Base-by-base conservation (phyloP, 139 green algal species). In the Gonium pectorale region DNA sequence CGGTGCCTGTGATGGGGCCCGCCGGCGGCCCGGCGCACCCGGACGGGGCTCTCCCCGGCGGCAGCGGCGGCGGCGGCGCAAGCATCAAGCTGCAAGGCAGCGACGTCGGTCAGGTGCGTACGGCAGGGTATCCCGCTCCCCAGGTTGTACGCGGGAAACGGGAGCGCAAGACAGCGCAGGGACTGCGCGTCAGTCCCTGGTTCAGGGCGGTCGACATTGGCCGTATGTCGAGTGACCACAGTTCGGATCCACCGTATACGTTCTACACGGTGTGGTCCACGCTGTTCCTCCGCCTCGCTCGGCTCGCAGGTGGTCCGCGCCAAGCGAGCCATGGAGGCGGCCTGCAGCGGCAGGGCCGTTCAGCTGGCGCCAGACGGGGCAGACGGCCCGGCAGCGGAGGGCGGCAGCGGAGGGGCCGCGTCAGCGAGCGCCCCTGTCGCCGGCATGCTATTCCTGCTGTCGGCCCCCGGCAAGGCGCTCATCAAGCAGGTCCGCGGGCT, bases 371-470 rank as follows among this genome's bases (percentile, higher is more conserved):
- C 15, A 3, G 59, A 37, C 29, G 17, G 29, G 59, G 27, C 4
- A 7, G 59, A 6, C 59, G 59, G 59, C 59, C 29, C 27, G 22
- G 27, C 59, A 19, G 59, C 59, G 6, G 59, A 8, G 17, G 59
- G 59, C 27, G 22, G 59, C 27, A 21, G 27, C 27, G 7, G 29
- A 29, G 17, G 59, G 17, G 17, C 17, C 29, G 27, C 59, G 7
- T 7, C 59, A 67, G 59, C n/a, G n/a, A n/a, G n/a, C n/a, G n/a
- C n/a, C n/a, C n/a, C n/a, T n/a, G n/a, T n/a, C n/a, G 22, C 59
- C 27, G 59, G 29, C 29, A 67, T 67, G 59, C 59, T 67, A 13
- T 67, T 67, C 59, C 27, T 67, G 59, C 59, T 67, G 59, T 67
- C 59, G 59, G 29, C 59, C 29, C 59, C 59, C 27, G 59, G 59